Percentiles rank a stretch among this genome's conserved stretches.
phyloP scores from a whole-genome alignment of 306 rosid species.

The Cucumis cinereus region DNA sequence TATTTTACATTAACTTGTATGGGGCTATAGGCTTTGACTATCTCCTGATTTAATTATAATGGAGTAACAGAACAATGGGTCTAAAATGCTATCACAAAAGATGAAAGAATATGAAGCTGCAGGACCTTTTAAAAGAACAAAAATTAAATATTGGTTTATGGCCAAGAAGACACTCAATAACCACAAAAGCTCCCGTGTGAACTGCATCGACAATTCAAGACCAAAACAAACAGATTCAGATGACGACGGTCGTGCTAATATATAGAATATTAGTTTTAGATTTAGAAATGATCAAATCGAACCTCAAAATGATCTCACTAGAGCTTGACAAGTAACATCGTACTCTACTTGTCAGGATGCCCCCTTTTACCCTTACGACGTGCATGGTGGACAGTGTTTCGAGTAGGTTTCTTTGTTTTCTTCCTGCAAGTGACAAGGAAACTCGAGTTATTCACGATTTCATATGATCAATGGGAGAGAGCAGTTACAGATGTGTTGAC shows the following conservation, averaged over 20 bases:
- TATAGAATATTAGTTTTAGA: neutral
- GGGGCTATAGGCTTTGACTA: neutral
- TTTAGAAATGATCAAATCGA: neutral
- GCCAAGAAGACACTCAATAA: neutral
- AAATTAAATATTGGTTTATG: neutral
- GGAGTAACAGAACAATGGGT: neutral
- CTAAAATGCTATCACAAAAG: constrained; percentile 4
- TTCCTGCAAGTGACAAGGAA: constrained; percentile 31
- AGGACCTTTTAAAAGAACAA: neutral
- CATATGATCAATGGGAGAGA: neutral
- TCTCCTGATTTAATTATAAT: neutral
- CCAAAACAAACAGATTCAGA: constrained; percentile 3
- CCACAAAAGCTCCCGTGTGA: neutral
- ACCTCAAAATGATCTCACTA: constrained; percentile 3
- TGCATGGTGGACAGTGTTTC: constrained; percentile 29
- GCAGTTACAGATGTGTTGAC: neutral
- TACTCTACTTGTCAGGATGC: constrained; percentile 56
- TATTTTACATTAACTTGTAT: constrained; percentile 3
- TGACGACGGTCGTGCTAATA: neutral
- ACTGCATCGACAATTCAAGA: neutral
- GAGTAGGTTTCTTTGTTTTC: constrained; percentile 42
- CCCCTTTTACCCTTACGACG: constrained; percentile 80
- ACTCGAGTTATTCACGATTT: neutral
- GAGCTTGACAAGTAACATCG: constrained; percentile 8
- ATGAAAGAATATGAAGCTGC: neutral